Percentiles rank a stretch among this genome's conserved stretches.
Evolutionary conservation across 176 grass and related monocot genomes (phyloP).

Genomic region (Musa beccarii): DNA sequence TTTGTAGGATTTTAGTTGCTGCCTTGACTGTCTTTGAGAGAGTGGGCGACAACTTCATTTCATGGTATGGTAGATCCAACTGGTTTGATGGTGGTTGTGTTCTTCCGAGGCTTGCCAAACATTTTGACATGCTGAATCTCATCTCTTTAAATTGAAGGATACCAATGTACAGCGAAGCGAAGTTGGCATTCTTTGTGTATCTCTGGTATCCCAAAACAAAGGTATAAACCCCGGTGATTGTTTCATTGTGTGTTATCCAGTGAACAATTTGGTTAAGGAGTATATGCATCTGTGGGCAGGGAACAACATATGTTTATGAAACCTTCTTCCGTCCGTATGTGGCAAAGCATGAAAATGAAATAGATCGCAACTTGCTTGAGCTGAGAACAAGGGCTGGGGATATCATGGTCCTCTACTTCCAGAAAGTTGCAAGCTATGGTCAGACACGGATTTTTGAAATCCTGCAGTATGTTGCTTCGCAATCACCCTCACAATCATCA

Average conservation of each 20-base stretch:
- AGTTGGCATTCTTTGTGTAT: constrained; percentile 23
- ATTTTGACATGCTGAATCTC: not conserved
- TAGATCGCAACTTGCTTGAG: constrained; percentile 82
- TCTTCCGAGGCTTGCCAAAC: not conserved
- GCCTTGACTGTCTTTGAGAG: constrained; percentile 18
- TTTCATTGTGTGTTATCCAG: constrained; percentile 1
- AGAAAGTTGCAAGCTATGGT: constrained; percentile 53
- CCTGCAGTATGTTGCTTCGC: constrained; percentile 71
- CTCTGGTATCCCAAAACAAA: constrained; percentile 26
- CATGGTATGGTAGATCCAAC: constrained; percentile 17
- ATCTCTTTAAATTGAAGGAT: constrained; percentile 11
- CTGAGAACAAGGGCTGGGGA: constrained; percentile 75
- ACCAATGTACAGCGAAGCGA: constrained; percentile 26
- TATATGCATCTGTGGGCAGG: constrained; percentile 27
- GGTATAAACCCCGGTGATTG: not conserved
- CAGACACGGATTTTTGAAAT: constrained; percentile 81
- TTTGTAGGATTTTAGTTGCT: constrained; percentile 28
- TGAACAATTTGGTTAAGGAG: not conserved
- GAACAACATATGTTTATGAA: constrained; percentile 85
- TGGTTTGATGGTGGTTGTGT: not conserved
- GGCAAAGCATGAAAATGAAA: constrained; percentile 91
- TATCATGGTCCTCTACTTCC: constrained; percentile 51
- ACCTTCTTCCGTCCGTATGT: constrained; percentile 92
- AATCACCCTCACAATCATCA: constrained; percentile 60
- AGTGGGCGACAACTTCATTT: constrained; percentile 18